Conservation (phyloP, 495 filamentous ascomycete species). For the Xylaria nigripes region DNA sequence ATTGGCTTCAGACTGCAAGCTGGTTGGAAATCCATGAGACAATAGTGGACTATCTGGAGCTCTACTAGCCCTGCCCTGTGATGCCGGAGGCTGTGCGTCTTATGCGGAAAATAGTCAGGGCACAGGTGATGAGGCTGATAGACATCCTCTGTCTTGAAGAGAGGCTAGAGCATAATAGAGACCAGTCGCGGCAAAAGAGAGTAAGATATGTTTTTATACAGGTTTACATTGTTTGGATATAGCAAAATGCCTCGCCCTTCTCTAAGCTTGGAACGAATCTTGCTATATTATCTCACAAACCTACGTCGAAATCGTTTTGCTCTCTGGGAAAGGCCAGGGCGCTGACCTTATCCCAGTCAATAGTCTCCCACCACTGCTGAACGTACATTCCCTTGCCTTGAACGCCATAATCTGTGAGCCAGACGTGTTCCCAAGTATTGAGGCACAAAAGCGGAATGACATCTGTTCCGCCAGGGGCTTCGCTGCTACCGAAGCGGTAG, state of each 20-base stretch:
- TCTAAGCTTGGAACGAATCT: not conserved
- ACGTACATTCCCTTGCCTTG: slow-evolving; percentile 68
- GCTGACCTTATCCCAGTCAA: slow-evolving; percentile 77
- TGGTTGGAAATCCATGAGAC: no score
- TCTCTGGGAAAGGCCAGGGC: slow-evolving; percentile 7
- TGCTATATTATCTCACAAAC: slow-evolving; percentile 22
- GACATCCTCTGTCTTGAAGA: not conserved
- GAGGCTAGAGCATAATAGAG: not conserved
- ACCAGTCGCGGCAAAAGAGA: not conserved
- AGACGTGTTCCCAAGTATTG: slow-evolving; percentile 95
- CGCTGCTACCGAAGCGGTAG: slow-evolving; percentile 7
- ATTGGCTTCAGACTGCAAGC: no score
- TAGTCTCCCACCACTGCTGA: slow-evolving; percentile 73
- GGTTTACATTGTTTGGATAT: slow-evolving; percentile 9
- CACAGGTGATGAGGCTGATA: no score
- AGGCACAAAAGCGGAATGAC: slow-evolving; percentile 74
- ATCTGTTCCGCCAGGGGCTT: slow-evolving; percentile 60
- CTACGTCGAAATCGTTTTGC: not conserved
- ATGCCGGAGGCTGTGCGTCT: no score
- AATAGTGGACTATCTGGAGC: no score
- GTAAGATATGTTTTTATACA: slow-evolving; percentile 2
- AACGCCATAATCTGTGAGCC: slow-evolving; percentile 77
- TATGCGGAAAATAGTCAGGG: no score
- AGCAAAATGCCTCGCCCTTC: not conserved
- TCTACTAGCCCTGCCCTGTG: no score